Conservation (phyloP, 2,329 filamentous ascomycete genomes). For the Aspergillus arachidicola region DNA sequence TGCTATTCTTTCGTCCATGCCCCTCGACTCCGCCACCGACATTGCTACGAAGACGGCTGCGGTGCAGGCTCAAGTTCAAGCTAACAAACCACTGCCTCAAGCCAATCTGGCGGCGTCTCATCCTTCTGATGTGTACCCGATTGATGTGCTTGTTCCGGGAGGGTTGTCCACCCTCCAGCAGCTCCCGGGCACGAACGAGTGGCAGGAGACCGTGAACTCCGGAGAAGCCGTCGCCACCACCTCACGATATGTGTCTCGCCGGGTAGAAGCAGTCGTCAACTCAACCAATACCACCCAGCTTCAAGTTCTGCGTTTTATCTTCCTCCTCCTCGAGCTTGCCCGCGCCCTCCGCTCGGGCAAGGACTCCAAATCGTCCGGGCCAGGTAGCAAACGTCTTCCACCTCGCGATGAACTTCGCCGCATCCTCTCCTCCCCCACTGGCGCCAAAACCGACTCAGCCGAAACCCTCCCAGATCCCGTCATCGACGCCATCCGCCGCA, state of each 20-base stretch:
- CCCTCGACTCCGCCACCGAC: slow-evolving; percentile 34
- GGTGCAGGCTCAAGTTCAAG: slow-evolving; percentile 47
- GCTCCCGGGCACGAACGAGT: slow-evolving; percentile 46
- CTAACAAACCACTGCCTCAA: slow-evolving; percentile 48
- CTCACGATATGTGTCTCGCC: slow-evolving; percentile 48
- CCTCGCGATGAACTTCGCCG: slow-evolving; percentile 43
- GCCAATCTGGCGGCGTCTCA: slow-evolving; percentile 47
- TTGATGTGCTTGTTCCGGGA: slow-evolving; percentile 46
- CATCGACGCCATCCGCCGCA: slow-evolving; percentile 44
- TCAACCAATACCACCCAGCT: slow-evolving; percentile 44
- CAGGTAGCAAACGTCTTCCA: slow-evolving; percentile 44
- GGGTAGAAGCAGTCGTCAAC: slow-evolving; percentile 43
- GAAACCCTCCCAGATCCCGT: slow-evolving; percentile 40
- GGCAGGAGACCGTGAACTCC: slow-evolving; percentile 42
- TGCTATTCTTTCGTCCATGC: slow-evolving; percentile 48
- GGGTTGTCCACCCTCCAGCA: slow-evolving; percentile 44
- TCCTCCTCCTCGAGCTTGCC: slow-evolving; percentile 47
- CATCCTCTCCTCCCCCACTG: slow-evolving; percentile 36
- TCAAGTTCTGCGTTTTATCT: slow-evolving; percentile 49
- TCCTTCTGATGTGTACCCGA: slow-evolving; percentile 49
- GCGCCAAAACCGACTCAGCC: slow-evolving; percentile 19
- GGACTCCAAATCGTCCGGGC: slow-evolving; percentile 28
- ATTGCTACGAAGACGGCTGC: slow-evolving; percentile 35
- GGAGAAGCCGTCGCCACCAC: slow-evolving; percentile 40
- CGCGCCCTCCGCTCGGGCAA: slow-evolving; percentile 36